Evolutionary conservation across 2,329 filamentous ascomycete genomes (phyloP), one percentile per base, ranked within the genome.

Genomic region (Diaporthe citrichinensis): DNA sequence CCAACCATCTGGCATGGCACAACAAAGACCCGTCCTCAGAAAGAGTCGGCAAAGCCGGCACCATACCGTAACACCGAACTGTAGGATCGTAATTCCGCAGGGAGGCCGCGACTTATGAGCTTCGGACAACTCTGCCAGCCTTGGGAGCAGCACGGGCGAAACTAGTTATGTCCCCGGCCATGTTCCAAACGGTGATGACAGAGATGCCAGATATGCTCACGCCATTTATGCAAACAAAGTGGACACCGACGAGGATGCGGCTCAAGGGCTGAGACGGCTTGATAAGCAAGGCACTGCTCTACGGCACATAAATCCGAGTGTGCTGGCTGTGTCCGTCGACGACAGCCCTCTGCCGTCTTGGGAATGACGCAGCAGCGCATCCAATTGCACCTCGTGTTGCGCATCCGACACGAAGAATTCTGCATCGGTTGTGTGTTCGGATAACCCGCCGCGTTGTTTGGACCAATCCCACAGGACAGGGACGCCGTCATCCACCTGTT

Each of bases 401-500:
- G 25, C 59, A 65, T 65, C 39, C 65, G 23, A 39, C 53, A 41
- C 31, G 34, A 31, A 53, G 1, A 14, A 39, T 20, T 41, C 31
- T 53, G 14, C 15, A 9, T 28, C 15, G 8, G 7, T n/a, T 25
- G 46, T 41, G 58, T 25, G 44, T 53, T 68, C 65, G 31, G 65
- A 53, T 39, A 41, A 39, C 23, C 46, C 31, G 46, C 46, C 31
- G 46, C 15, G 7, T 14, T 39, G n/a, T 68, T 68, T 41, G 65
- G 49, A 69, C 8, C 65, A 41, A 55, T 69, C 15, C 65, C 31
- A 39, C 65, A 10, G 34, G 17, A 41, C 65, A 69, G 34, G 65
- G 49, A 69, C 65, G 17, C 65, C 65, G 65, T 69, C 46, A 69
- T 69, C 49, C 65, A 69, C 49, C 15, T 53, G 65, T 69, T 69